A percentile compares a stretch with the other conserved stretches of the same genome.
phyloP scores from a whole-genome alignment of 1,284 basidiomycete genomes.

The Neotropicomus parvogracilis region DNA sequence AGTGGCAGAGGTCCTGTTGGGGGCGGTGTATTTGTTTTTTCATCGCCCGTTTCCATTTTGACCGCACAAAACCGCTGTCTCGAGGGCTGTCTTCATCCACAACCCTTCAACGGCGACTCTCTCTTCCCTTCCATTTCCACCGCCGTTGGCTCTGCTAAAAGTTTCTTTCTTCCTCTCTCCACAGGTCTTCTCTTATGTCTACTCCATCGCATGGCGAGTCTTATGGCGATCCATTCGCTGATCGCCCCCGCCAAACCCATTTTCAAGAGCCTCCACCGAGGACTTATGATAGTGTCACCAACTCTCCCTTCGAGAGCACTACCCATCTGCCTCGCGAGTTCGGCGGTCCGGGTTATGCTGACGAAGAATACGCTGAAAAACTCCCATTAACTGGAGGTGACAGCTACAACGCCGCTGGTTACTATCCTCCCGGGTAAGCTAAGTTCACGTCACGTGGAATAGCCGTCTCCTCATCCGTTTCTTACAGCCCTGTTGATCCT shows the following conservation, averaged over 20 bases:
- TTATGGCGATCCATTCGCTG: slow-evolving; percentile 66
- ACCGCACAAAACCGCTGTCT: slow-evolving; percentile 27
- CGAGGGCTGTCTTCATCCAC: slow-evolving; percentile 14
- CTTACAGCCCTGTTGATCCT: slow-evolving; percentile 54
- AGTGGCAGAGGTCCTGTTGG: slow-evolving; percentile 29
- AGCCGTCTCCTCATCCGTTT: not conserved
- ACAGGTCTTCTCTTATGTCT: slow-evolving; percentile 39
- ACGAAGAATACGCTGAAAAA: slow-evolving; percentile 71
- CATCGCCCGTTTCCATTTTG: slow-evolving; percentile 33
- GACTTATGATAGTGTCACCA: slow-evolving; percentile 41
- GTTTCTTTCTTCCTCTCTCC: slow-evolving; percentile 4
- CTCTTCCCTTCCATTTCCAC: slow-evolving; percentile 7
- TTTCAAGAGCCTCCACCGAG: slow-evolving; percentile 51
- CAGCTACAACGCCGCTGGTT: slow-evolving; percentile 49
- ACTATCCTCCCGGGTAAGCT: slow-evolving; percentile 70
- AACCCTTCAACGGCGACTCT: slow-evolving; percentile 18
- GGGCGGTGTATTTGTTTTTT: slow-evolving; percentile 33
- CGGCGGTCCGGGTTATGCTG: slow-evolving; percentile 44
- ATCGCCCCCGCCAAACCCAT: slow-evolving; percentile 55
- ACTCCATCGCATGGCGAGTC: slow-evolving; percentile 42
- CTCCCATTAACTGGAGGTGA: slow-evolving; percentile 61
- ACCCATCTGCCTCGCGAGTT: slow-evolving; percentile 55
- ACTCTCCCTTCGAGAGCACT: slow-evolving; percentile 51
- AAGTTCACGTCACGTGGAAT: not conserved
- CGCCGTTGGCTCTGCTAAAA: slow-evolving; percentile 11